Base-by-base conservation (phyloP, 208 protist genomes). In the Leishmania mexicana region DNA sequence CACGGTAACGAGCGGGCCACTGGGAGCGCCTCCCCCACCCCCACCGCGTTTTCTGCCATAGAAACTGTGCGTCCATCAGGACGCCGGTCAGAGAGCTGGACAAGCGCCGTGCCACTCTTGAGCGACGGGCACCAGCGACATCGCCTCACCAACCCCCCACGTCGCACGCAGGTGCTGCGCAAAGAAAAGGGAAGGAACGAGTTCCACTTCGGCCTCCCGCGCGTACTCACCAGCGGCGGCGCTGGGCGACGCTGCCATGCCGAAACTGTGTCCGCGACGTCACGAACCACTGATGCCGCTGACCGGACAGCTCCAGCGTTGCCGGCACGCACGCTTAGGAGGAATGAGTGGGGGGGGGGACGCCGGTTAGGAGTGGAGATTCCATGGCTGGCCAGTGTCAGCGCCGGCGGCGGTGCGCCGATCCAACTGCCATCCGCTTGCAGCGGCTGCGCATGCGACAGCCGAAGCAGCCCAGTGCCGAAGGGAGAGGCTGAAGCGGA, bases 141-240 rank as follows among this genome's bases (percentile, higher is more conserved):
- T 67, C 13, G 31, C 62, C 28, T 49, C 31, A n/a, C 47, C 35
- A 2, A 54, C 13, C 40, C 57, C 60, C 78, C 73, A 54, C 60
- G 78, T 70, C 73, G 78, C 8, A 21, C 35, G 72, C 24, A 51
- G 51, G 28, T 31, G 64, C 51, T 45, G 45, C 4, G 38, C 65
- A 76, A 86, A 86, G 75, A 79, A 86, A 45, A 82, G 67, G n/a
- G 83, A 57, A 0, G 83, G 83, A 35, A 86, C 45, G 40, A 86
- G 82, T 3, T 40, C 58, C 49, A 45, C 57, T 8, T 64, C 71
- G 5, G 73, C 72, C 60, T 86, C 83, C 21, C 45, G 64, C 35
- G 42, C 78, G 57, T 86, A 86, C 68, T 86, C 83, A 8, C 58
- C 47, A 19, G 74, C 57, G 35, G 53, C 40, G 24, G 6, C 53